Evolutionary conservation across 495 filamentous ascomycete species (phyloP).

Genomic region (Corynascus novoguineensis): DNA sequence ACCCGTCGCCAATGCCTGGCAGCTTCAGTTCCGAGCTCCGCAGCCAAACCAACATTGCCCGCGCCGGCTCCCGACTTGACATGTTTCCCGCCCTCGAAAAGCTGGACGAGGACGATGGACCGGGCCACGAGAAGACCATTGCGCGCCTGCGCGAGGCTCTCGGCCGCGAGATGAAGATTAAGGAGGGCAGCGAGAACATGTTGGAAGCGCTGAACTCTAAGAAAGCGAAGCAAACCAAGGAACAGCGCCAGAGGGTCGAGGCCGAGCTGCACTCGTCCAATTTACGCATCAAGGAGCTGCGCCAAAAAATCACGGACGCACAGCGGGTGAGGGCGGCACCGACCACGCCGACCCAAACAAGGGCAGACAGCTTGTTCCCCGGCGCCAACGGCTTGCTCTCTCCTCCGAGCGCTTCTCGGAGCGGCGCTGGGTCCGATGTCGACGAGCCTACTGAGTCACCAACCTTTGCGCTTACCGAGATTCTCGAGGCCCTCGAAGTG

Average conservation of each 20-base stretch:
- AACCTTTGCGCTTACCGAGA: conserved; percentile 81
- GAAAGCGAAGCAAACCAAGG: conserved; percentile 90
- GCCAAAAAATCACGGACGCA: conserved; percentile 67
- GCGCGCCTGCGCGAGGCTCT: conserved; percentile 71
- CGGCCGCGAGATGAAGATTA: conserved; percentile 94
- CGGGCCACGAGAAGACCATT: conserved; percentile 64
- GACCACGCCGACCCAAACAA: conserved; percentile 60
- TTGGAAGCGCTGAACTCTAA: conserved; percentile 90
- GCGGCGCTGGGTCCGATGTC: conserved; percentile 49
- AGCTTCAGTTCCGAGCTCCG: conserved; percentile 91
- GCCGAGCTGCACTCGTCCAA: conserved; percentile 89
- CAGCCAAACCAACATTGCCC: conserved; percentile 62
- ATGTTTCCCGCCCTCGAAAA: conserved; percentile 51
- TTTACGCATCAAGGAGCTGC: conserved; percentile 76
- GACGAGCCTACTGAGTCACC: conserved; percentile 79
- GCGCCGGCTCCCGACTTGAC: conserved; percentile 64
- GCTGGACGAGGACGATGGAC: conserved; percentile 59
- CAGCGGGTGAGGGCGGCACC: conserved; percentile 58
- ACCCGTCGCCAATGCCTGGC: conserved; percentile 68
- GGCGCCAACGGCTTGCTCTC: conserved; percentile 60
- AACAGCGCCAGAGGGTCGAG: conserved; percentile 82
- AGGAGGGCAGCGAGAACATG: conserved; percentile 94
- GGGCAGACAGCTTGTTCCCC: conserved; percentile 56
- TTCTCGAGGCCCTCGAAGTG: conserved; percentile 78
- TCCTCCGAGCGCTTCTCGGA: conserved; percentile 54